Evolutionary conservation across 1,139 yeast genomes (phyloP).

Genomic region (Wickerhamomyces sp.): DNA sequence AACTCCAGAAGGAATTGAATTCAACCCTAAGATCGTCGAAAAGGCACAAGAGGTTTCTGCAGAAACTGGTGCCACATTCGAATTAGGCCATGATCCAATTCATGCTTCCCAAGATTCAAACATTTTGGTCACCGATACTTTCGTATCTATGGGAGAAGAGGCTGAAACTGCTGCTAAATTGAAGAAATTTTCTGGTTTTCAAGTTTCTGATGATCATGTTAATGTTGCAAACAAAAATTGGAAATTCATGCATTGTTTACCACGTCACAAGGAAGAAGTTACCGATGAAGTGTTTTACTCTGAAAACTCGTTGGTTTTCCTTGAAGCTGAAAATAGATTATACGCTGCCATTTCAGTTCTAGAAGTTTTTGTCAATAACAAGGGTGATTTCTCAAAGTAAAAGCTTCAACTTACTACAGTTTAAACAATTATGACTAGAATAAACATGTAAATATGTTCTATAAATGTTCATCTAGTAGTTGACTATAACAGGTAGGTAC

Average conservation of each 20-base stretch:
- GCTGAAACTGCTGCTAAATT: slow-evolving; percentile 65
- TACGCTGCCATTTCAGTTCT: slow-evolving; percentile 95
- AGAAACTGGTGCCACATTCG: slow-evolving; percentile 51
- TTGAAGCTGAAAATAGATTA: slow-evolving; percentile 92
- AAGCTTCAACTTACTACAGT: no score
- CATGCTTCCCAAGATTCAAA: slow-evolving; percentile 71
- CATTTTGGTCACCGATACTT: slow-evolving; percentile 92
- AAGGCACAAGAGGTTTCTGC: slow-evolving; percentile 51
- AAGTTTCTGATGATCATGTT: slow-evolving; percentile 67
- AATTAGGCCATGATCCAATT: slow-evolving; percentile 66
- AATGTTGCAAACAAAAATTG: slow-evolving; percentile 56
- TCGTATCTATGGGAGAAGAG: slow-evolving; percentile 98
- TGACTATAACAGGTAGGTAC: slow-evolving; percentile 10
- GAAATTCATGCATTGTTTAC: slow-evolving; percentile 96
- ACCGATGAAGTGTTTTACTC: slow-evolving; percentile 88
- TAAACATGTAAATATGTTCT: neutral
- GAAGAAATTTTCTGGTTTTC: slow-evolving; percentile 81
- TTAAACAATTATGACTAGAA: neutral
- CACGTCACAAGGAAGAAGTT: slow-evolving; percentile 93
- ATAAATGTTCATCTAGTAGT: slow-evolving; percentile 7
- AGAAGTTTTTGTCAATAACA: slow-evolving; percentile 82
- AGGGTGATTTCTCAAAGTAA: slow-evolving; percentile 47
- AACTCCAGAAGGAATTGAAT: slow-evolving; percentile 69
- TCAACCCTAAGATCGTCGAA: slow-evolving; percentile 51
- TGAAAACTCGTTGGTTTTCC: slow-evolving; percentile 78